Base-by-base conservation (phyloP, 1,284 basidiomycete genomes). In the Leccinum solheimii region DNA sequence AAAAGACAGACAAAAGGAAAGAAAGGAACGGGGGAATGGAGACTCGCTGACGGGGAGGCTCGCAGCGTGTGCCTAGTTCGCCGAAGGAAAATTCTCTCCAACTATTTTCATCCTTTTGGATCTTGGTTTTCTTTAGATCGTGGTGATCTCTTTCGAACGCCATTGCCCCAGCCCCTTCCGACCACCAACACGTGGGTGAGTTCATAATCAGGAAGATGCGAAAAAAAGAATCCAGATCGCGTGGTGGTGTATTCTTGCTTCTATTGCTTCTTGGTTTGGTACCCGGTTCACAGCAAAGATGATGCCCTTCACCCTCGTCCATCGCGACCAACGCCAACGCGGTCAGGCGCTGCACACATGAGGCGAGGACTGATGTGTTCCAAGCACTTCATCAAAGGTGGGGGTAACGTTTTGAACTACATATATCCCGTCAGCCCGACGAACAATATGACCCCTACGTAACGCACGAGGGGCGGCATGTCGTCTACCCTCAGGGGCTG, bases 271-370 rank as follows among this genome's bases (percentile, higher is more conserved):
- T 45, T 16, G 57, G 23, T 23, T 21, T 49, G 57, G 38, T 50
- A 60, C 32, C 21, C 32, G 52, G 5, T n/a, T 60, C 16, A 61
- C 32, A 19, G 48, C 55, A 26, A 16, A n/a, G 38, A 58, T 48
- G 19, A 48, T 48, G 43, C 8, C 16, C 19, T 21, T 10, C 16
- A 48, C 11, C 43, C 11, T 48, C 43, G 40, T 19, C 10, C 40
- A 43, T 43, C n/a, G 40, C 40, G 40, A 10, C 19, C 48, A 5
- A 14, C 61, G 34, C 21, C 54, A 5, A 2, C n/a, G 6, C n/a
- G 6, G 6, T 27, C 36, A 49, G 26, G 43, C 19, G 43, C 43
- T 13, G 43, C 40, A 7, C 19, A 48, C 43, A 19, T 19, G 19
- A 45, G 43, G 43, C 43, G 19, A 48, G 43, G 43, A 45, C 11